Percentiles rank a stretch among this genome's conserved stretches.
Conservation (phyloP, 169 alveolate species). For the Pseudocohnilembus persalinus region DNA sequence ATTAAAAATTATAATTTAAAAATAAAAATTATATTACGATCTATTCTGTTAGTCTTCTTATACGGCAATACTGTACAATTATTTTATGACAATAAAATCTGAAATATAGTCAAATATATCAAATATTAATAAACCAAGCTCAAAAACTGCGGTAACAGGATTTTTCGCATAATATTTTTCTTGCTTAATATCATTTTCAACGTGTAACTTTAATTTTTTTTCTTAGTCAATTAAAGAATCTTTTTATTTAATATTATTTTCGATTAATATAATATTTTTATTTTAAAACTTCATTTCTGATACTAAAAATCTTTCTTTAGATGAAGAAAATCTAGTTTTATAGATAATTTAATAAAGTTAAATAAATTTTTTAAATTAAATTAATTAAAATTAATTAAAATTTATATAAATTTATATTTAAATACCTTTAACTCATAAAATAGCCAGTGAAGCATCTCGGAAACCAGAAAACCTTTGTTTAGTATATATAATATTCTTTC, state of each 20-base stretch:
- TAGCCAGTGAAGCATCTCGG: not conserved
- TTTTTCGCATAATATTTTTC: not conserved
- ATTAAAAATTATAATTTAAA: too few relatives aligned
- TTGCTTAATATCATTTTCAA: not conserved
- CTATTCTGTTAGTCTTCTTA: not conserved
- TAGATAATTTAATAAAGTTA: too few relatives aligned
- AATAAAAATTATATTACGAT: too few relatives aligned
- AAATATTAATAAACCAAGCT: not conserved
- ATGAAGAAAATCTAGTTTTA: too few relatives aligned
- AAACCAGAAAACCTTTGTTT: not conserved
- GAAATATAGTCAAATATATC: not conserved
- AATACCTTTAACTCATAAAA: not conserved
- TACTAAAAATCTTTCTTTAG: too few relatives aligned
- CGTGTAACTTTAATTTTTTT: not conserved
- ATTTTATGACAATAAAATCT: not conserved
- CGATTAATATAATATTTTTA: not conserved
- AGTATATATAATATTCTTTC: not conserved
- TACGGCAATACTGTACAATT: not conserved
- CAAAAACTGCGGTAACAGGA: not conserved
- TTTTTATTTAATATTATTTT: too few relatives aligned
- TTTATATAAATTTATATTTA: too few relatives aligned
- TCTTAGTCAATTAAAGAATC: not conserved
- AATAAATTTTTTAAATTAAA: too few relatives aligned
- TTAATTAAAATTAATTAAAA: too few relatives aligned
- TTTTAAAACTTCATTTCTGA: not conserved